These are phyloP conservation scores for Cutaneotrichosporon cavernicola DNA, from an alignment of 1,284 basidiomycete genomes.

Conservation along the genomic window DNA sequence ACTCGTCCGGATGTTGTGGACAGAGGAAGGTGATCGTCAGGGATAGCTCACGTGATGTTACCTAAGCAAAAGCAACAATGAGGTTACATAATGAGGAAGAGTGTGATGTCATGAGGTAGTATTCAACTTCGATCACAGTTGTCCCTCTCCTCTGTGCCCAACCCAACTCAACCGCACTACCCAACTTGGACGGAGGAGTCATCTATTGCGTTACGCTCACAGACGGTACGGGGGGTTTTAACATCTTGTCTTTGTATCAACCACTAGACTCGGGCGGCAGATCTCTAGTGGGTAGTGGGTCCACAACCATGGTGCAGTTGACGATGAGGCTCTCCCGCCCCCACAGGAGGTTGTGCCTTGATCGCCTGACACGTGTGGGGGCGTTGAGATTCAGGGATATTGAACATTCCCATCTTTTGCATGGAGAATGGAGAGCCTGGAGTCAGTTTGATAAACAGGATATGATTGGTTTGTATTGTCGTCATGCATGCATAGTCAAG, in stretches of 20 bases:
- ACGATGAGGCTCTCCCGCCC: no score
- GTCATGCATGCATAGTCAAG: not conserved
- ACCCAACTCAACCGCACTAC: no score
- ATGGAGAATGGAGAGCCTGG: not conserved
- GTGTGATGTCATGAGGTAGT: no score
- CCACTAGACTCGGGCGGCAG: no score
- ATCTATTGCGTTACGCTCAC: no score
- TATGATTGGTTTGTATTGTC: not conserved
- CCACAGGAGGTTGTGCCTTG: not conserved
- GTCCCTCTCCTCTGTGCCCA: no score
- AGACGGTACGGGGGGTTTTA: no score
- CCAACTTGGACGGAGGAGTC: no score
- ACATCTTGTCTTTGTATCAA: no score
- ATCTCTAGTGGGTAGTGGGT: no score
- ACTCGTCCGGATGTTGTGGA: not conserved
- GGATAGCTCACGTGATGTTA: not conserved
- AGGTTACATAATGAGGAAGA: not conserved
- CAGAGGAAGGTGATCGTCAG: not conserved
- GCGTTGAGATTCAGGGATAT: not conserved
- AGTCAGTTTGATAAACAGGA: not conserved
- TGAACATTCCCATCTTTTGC: not conserved
- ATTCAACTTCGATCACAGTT: no score
- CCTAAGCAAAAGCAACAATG: not conserved
- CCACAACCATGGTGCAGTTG: no score
- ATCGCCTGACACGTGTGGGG: not conserved